Evolutionary conservation across 148 eudicot species (phyloP).

Genomic region (Amaranthus cruentus): DNA sequence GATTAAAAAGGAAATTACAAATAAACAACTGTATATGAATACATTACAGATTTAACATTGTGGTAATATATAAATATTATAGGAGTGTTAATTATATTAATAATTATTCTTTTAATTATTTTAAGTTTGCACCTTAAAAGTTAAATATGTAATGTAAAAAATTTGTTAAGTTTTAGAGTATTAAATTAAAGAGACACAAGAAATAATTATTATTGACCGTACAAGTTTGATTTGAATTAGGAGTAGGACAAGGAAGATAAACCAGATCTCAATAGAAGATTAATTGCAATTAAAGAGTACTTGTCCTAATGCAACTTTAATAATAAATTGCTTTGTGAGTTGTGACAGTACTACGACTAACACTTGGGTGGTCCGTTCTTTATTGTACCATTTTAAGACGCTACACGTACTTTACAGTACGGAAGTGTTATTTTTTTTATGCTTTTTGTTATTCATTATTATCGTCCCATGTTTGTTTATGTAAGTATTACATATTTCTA

Average conservation of each 20-base stretch:
- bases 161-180: no score
- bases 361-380: not conserved
- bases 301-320: not conserved
- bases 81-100: no score
- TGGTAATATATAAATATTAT: not conserved
- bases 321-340: no score
- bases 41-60: constrained; percentile 10
- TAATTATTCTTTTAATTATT: no score
- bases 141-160: no score
- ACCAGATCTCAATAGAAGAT: constrained; percentile 14
- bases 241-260: constrained; percentile 5
- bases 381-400: not conserved
- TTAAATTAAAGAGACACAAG: no score
- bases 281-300: not conserved
- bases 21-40: not conserved
- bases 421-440: constrained; percentile 17
- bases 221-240: constrained; percentile 1
- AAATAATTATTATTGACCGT: not conserved
- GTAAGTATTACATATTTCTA: no score
- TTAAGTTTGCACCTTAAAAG: no score
- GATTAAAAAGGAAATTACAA: constrained; percentile 1
- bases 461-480: no score
- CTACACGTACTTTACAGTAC: constrained; percentile 27
- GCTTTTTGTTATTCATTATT: not conserved
- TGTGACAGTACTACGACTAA: not conserved